These are phyloP conservation scores for Microbotryum silenes-acaulis DNA, from an alignment of 1,284 basidiomycete species.

Conservation along the genomic window DNA sequence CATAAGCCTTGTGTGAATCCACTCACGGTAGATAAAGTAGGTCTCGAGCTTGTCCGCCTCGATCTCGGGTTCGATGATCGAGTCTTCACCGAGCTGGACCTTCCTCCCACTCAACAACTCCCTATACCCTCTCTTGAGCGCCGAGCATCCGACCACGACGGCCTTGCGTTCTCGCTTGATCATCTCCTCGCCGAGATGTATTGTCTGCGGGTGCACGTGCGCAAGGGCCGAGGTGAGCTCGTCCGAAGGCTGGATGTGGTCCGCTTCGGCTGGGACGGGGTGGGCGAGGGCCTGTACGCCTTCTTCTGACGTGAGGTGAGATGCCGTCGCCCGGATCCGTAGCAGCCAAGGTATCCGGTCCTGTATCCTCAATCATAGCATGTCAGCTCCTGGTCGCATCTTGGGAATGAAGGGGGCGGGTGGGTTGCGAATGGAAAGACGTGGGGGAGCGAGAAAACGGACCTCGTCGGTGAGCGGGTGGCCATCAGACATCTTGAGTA, in stretches of 20 bases:
- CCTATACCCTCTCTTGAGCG: slow-evolving; percentile 72
- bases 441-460: background rate
- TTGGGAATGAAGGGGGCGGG: background rate
- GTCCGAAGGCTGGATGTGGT: slow-evolving; percentile 43
- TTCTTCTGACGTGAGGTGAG: slow-evolving; percentile 28
- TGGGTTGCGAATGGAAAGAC: background rate
- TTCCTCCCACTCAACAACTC: slow-evolving; percentile 58
- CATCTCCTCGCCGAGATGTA: slow-evolving; percentile 20
- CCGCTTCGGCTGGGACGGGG: slow-evolving; percentile 8
- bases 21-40: slow-evolving; percentile 63
- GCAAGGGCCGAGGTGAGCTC: slow-evolving; percentile 30
- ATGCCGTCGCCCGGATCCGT: slow-evolving; percentile 59
- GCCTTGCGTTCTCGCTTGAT: slow-evolving; percentile 44
- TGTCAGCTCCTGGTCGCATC: background rate
- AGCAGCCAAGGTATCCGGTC: slow-evolving; percentile 80
- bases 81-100: slow-evolving; percentile 3
- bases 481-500: slow-evolving; percentile 79
- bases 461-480: slow-evolving; percentile 68
- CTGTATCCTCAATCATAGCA: slow-evolving; percentile 6
- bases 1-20: background rate
- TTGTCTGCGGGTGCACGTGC: slow-evolving; percentile 18
- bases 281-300: slow-evolving; percentile 17
- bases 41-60: slow-evolving; percentile 49
- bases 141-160: slow-evolving; percentile 77
- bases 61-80: slow-evolving; percentile 37